Evolutionary conservation across 2,329 filamentous ascomycete genomes (phyloP), one percentile per base, ranked within the genome.

Genomic region (Aquanectria penicillioides): DNA sequence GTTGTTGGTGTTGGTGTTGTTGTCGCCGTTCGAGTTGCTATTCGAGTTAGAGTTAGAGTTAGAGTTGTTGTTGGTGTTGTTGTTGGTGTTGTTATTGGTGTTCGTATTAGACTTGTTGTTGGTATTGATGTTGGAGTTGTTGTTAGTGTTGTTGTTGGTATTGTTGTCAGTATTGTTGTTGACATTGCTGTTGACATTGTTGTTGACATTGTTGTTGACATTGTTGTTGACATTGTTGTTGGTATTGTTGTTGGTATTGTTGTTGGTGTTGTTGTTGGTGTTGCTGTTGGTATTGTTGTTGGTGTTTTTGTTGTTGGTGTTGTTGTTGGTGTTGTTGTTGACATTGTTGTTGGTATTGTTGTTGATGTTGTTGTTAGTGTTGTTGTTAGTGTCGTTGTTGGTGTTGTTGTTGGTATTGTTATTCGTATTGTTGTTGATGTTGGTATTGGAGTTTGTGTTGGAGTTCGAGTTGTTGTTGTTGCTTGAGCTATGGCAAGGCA

Each of bases 401-500:
- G 11, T 33, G 12, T 33, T 13, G 29, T n/a, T 33, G 12, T 33
- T 13, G 29, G 6, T 6, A 12, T 33, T 33, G 5, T 13, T 33
- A 12, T 33, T 33, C 29, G 29, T 13, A n/a, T 33, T 33, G 5
- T 6, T 8, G 29, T 33, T 33, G 11, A n/a, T 13, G 29, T 6
- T 33, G 29, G 5, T 33, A n/a, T 33, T 33, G 12, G 31, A 34
- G 13, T 34, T n/a, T 11, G 13, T 34, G 8, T 34, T 34, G 6
- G 31, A 34, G 7, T 34, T 29, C 26, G 26, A 20, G 15, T 25
- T 34, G 11, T 40, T 25, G 37, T 20, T 13, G 28, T 18, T 25
- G 20, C n/a, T 8, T 26, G 17, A 22, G 25, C 25, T 20, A n/a
- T 62, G 56, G 58, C 73, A 76, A 12, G 70, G 66, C 28, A 64